Evolutionary conservation across 768 basidiomycete species (phyloP).

Genomic region (Paxillus rubicundulus): DNA sequence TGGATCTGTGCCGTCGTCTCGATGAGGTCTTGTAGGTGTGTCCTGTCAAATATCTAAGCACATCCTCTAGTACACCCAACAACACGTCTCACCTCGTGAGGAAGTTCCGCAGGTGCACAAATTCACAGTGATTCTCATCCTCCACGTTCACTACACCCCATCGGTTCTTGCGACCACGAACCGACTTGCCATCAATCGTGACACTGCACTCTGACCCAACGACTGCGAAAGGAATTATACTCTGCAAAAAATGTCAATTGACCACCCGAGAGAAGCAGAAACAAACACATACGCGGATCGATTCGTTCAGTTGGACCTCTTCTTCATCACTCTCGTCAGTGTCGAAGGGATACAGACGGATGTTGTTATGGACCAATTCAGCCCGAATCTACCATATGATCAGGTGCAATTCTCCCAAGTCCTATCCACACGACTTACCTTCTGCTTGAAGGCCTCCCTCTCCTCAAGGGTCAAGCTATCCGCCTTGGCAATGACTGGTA

Average conservation of each 20-base stretch:
- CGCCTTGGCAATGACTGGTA: constrained; percentile 98
- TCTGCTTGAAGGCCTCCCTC: constrained; percentile 87
- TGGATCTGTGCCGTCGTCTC: constrained; percentile 99
- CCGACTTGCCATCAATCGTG: constrained; percentile 92
- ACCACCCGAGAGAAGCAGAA: neutral
- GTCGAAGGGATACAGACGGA: constrained; percentile 95
- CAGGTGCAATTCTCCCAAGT: neutral
- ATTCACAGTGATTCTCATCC: constrained; percentile 96
- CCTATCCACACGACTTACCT: constrained; percentile 45
- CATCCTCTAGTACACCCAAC: neutral
- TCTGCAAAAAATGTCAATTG: constrained; percentile 43
- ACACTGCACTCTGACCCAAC: constrained; percentile 97
- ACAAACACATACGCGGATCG: constrained; percentile 68
- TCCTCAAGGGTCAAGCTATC: constrained; percentile 94
- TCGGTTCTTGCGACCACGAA: constrained; percentile 94
- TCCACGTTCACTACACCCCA: constrained; percentile 99
- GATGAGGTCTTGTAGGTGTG: constrained; percentile 96
- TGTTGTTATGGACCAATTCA: constrained; percentile 87
- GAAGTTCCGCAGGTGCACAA: constrained; percentile 96
- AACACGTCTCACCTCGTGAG: constrained; percentile 64
- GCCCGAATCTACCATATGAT: constrained; percentile 73
- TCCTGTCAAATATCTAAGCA: constrained; percentile 46
- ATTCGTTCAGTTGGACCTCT: constrained; percentile 85
- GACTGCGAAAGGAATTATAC: constrained; percentile 94
- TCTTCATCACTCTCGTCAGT: constrained; percentile 94